Evolutionary conservation across 75 land plant genomes (phyloP).

Genomic region (Larix kaempferi): DNA sequence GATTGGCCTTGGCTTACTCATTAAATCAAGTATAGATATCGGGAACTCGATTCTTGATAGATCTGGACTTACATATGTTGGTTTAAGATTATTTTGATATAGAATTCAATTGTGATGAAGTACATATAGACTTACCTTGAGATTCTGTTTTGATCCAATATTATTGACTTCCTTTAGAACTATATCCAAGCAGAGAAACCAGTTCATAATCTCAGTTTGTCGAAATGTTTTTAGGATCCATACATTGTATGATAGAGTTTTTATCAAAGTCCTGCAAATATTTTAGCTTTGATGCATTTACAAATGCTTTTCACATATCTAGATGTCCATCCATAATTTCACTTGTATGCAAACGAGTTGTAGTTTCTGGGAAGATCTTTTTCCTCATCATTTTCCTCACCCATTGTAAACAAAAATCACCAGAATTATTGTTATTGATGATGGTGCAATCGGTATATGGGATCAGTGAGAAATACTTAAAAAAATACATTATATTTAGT

Average conservation of each 20-base stretch:
- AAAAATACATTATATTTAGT: too few species aligned
- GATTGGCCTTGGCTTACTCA: too few species aligned
- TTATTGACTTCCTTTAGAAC: constrained; percentile 1
- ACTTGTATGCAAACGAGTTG: background rate
- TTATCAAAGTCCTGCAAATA: background rate
- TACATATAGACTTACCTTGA: too few species aligned
- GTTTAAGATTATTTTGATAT: too few species aligned
- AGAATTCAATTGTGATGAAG: too few species aligned
- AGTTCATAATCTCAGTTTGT: background rate
- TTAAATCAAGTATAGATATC: too few species aligned
- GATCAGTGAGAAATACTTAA: too few species aligned
- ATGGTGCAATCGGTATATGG: too few species aligned
- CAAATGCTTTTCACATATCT: background rate
- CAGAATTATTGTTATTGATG: too few species aligned
- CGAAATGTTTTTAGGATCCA: background rate
- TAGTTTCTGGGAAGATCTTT: background rate
- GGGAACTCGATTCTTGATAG: too few species aligned
- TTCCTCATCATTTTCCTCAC: constrained; percentile 4
- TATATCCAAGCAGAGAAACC: background rate
- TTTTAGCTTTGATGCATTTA: background rate
- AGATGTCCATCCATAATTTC: background rate
- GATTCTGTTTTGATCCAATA: constrained; percentile 6
- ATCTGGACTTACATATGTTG: too few species aligned
- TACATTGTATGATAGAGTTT: background rate
- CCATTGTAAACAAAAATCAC: too few species aligned